phyloP scores from a whole-genome alignment of 257 asterid genomes.

The Galeopsis tetrahit region DNA sequence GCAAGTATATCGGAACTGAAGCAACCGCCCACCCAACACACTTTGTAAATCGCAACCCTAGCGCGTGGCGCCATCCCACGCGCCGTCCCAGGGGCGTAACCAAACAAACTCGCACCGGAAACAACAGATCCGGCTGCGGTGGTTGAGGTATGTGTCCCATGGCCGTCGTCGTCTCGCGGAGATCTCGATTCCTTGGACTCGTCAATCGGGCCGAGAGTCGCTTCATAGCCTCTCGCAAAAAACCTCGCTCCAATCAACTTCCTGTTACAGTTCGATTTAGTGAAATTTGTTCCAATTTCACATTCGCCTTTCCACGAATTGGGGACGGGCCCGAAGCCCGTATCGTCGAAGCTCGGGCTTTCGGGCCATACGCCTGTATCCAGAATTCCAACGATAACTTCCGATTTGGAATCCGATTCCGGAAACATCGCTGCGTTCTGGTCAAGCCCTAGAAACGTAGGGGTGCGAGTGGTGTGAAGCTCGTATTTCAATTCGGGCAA shows the following conservation, averaged over 20 bases:
- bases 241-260: conserved; percentile 83
- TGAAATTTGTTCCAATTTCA: conserved; percentile 71
- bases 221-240: conserved; percentile 76
- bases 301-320: conserved; percentile 80
- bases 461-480: conserved; percentile 93
- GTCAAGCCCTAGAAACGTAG: conserved; percentile 73
- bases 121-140: conserved; percentile 84
- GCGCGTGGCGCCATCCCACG: conserved; percentile 93
- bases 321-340: conserved; percentile 73
- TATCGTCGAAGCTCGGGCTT: conserved; percentile 76
- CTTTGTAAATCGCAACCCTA: conserved; percentile 74
- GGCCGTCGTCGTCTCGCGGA: conserved; percentile 90
- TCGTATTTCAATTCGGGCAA: conserved; percentile 66
- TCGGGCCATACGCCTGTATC: conserved; percentile 99
- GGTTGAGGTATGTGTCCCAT: conserved; percentile 90
- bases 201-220: conserved; percentile 70
- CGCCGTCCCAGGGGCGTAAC: conserved; percentile 83
- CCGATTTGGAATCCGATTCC: conserved; percentile 52
- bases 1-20: conserved; percentile 83
- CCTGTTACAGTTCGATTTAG: conserved; percentile 55
- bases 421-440: conserved; percentile 67
- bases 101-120: conserved; percentile 68
- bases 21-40: conserved; percentile 88
- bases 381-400: conserved; percentile 72
- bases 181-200: conserved; percentile 71